Conservation (phyloP, 768 basidiomycete species). For the Boletellus sp. region DNA sequence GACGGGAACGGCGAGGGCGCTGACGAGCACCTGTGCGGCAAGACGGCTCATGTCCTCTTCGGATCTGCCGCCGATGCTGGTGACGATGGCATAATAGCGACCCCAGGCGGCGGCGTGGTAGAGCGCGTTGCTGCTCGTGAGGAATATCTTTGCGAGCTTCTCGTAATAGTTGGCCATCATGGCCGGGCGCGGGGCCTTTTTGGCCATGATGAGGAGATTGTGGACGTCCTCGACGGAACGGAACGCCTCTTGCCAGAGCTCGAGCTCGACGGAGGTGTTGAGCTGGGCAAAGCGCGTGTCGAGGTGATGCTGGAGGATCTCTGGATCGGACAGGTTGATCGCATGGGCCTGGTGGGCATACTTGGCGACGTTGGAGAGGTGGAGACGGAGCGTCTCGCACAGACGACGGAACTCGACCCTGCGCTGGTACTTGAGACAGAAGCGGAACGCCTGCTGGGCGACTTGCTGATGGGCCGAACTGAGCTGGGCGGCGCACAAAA, state of each 20-base stretch:
- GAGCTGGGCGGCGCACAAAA: neutral
- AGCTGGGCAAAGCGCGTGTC: constrained; percentile 97
- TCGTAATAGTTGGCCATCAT: constrained; percentile 99
- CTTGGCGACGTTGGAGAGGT: constrained; percentile 91
- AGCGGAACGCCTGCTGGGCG: constrained; percentile 95
- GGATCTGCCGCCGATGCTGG: constrained; percentile 65
- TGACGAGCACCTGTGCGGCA: constrained; percentile 88
- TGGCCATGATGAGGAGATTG: constrained; percentile 88
- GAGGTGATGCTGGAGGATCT: constrained; percentile 91
- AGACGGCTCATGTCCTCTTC: constrained; percentile 78
- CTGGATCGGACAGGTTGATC: constrained; percentile 93
- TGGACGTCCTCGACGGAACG: constrained; percentile 98
- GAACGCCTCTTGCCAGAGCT: constrained; percentile 99
- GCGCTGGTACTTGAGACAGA: constrained; percentile 89
- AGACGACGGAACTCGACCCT: constrained; percentile 97
- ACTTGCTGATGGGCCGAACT: constrained; percentile 58
- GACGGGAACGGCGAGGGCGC: constrained; percentile 90
- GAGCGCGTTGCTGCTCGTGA: constrained; percentile 90
- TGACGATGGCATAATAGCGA: constrained; percentile 72
- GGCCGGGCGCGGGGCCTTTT: constrained; percentile 84
- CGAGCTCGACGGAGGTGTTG: constrained; percentile 94
- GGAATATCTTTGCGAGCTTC: constrained; percentile 94
- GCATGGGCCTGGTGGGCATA: constrained; percentile 91
- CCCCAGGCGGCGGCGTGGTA: constrained; percentile 98
- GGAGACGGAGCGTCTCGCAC: constrained; percentile 93